Percentiles rank a stretch among this genome's conserved stretches.
These are phyloP conservation scores for Diophrys appendiculata DNA, from an alignment of 73 alveolate genomes.

Conservation along the genomic window DNA sequence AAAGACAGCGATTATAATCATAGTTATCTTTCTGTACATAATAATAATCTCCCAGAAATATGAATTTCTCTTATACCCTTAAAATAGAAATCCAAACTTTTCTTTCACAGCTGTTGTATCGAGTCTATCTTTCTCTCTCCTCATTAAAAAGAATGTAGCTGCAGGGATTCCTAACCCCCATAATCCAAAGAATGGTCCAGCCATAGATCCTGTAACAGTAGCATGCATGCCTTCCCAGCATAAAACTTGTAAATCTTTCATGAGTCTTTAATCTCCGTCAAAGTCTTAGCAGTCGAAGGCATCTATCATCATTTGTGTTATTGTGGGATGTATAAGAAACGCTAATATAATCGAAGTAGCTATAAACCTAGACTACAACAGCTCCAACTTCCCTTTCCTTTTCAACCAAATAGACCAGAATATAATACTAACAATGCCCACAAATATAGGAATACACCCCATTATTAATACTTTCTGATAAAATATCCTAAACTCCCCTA, in stretches of 20 bases:
- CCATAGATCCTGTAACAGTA: conserved; percentile 25
- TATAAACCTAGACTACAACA: conserved; percentile 37
- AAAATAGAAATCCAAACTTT: conserved; percentile 69
- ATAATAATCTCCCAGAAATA: conserved; percentile 72
- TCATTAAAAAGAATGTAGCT: conserved; percentile 48
- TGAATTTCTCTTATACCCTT: conserved; percentile 60
- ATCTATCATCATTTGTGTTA: conserved; percentile 60
- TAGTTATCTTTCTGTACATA: conserved; percentile 59
- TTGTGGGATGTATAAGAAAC: conserved; percentile 61
- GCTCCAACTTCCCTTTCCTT: conserved; percentile 18
- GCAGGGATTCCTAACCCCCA: conserved; percentile 76
- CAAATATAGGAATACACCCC: conserved; percentile 39
- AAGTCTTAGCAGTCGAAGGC: conserved; percentile 48
- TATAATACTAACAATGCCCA: conserved; percentile 14
- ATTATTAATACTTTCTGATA: conserved; percentile 41
- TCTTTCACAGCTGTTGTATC: conserved; percentile 53
- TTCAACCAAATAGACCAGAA: conserved; percentile 38
- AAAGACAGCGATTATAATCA: conserved; percentile 57
- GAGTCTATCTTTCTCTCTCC: conserved; percentile 48
- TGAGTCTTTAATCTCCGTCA: conserved; percentile 46
- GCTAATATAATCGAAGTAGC: conserved; percentile 50
- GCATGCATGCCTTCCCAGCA: conserved; percentile 52
- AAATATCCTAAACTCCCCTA: conserved; percentile 21
- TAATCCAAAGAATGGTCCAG: conserved; percentile 53
- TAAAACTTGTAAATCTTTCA: conserved; percentile 45